Base-by-base conservation (phyloP, 306 rosid species). In the Glycine soja region DNA sequence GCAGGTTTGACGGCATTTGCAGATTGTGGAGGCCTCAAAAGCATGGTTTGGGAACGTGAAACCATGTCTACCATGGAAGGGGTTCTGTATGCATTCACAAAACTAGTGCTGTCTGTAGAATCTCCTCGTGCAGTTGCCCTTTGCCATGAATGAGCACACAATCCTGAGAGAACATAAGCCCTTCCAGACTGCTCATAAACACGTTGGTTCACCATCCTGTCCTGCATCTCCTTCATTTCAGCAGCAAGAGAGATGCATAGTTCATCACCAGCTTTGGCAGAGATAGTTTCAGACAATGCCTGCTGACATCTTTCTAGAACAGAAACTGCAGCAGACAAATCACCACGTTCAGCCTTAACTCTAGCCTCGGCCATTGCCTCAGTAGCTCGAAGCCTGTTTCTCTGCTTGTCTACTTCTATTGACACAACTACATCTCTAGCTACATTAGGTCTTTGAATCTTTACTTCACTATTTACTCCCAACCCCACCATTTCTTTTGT, bases 61-160 rank as follows among this genome's bases (percentile, higher is more conserved):
- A 95, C 94, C 99, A 95, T 95, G 91, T 91, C 94, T 8, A 78
- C 86, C 98, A 93, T 93, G 0, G 96, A 86, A 53, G 94, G 93
- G 3, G 99, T 95, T 87, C 92, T 94, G 80, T 93, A 95, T 72
- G 94, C 82, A 73, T 82, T 91, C 73, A 95, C 80, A 18, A 82
- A 80, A 85, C 91, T 93, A 75, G 88, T 92, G 75, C 88, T 89
- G 19, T 88, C 89, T 5, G 92, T 89, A n/a, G 94, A 93, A 85
- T 95, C 97, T 70, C 99, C 98, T 77, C 99, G 56, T 7, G 98
- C 93, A 8, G 98, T 93, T 77, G 99, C 99, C 81, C 99, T 86
- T 82, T 95, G 98, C 97, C 90, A 84, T 84, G 94, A 93, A 79
- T 95, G 99, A 24, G 98, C 91, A 86, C 98, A 90, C 88, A 95